Evolutionary conservation across 139 green algal species (phyloP), one percentile per base, ranked within the genome.

Genomic region (Yamagishiella unicocca): DNA sequence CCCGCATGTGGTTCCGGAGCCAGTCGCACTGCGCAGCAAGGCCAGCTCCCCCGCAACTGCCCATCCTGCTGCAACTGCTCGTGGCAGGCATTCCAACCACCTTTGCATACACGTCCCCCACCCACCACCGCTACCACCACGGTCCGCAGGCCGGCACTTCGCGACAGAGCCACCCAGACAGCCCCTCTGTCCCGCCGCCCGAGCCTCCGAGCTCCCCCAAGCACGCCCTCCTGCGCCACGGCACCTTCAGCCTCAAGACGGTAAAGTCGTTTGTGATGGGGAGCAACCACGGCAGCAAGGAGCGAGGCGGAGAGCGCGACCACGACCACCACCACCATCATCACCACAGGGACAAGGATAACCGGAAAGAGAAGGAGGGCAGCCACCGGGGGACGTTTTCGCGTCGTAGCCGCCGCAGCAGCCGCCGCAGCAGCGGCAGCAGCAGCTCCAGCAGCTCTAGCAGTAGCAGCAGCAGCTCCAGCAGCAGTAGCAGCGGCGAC

Each of bases 211-310:
- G 24, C 64, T 78, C 70, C 14, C 70, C 70, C 27, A 78, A 78
- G 42, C 70, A 24, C 4, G 43, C 19, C 43, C 12, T 54, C 72
- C 62, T 53, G 1, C 78, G 78, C 10, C 78, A 84, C 38, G 8
- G 53, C 46, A 31, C 46, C 74, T 82, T 82, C 74, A 84, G 58
- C 62, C 42, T 85, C 7, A 42, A 76, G 4, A 77, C 61, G 40
- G 43, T 85, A 21, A 76, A 66, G 42, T 64, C 79, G 4, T 64
- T 85, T 9, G 79, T 85, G 33, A 14, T 85, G 2, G 79, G 79
- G 27, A 21, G 58, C 70, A 55, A 81, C 43, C 12, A 64, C 3
- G 6, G 64, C 19, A 38, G n/a, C 37, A 78, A 78, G 42, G 70
- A 78, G 27, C 70, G 66, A 19, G 37, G 9, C 73, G 45, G 75